Evolutionary conservation across 2,329 filamentous ascomycete genomes (phyloP), one percentile per base, ranked within the genome.

Genomic region (Calonectria pteridis): DNA sequence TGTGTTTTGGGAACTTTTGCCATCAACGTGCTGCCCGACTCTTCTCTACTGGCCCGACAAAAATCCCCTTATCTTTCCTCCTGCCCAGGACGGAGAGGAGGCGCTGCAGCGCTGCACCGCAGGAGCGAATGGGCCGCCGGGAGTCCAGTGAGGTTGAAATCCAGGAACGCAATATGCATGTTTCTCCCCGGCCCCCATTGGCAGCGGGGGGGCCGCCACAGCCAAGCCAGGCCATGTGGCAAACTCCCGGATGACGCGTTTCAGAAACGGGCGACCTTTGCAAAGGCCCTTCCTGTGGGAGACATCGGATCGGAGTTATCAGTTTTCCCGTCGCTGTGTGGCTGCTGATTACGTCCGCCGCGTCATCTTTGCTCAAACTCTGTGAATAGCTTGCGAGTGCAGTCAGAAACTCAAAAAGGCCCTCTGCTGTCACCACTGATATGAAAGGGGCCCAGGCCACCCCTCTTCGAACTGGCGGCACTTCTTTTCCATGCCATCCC

Each of bases 381-480:
- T 46, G 43, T 13, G n/a, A 46, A 46, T 23, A 23, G 20, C 43
- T 46, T 23, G 23, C 16, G 33, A 28, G 55, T 40, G 35, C 55
- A 40, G 55, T 62, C 33, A 62, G 55, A 62, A 62, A 62, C 33
- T 62, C 55, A 40, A 62, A 62, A 62, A 26, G 55, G 23, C 9
- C 14, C 16, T n/a, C 35, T 26, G 43, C 43, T 37, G 23, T 14
- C 35, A 33, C 55, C 55, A 29, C 35, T 29, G 33, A n/a, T 37
- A 40, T 26, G 13, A 28, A 37, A 37, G 20, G 6, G n/a, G n/a
- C 26, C 31, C 20, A 28, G 35, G 53, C 53, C 37, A 28, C 55
- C 55, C 55, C 55, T 23, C 28, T 33, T 59, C 31, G 14, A n/a
- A n/a, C 14, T 23, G 9, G 14, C 33, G 23, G 23, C 55, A 40